Percentiles rank a stretch among this genome's conserved stretches.
phyloP scores from a whole-genome alignment of 257 asterid genomes.

The Salvia rosmarinus region DNA sequence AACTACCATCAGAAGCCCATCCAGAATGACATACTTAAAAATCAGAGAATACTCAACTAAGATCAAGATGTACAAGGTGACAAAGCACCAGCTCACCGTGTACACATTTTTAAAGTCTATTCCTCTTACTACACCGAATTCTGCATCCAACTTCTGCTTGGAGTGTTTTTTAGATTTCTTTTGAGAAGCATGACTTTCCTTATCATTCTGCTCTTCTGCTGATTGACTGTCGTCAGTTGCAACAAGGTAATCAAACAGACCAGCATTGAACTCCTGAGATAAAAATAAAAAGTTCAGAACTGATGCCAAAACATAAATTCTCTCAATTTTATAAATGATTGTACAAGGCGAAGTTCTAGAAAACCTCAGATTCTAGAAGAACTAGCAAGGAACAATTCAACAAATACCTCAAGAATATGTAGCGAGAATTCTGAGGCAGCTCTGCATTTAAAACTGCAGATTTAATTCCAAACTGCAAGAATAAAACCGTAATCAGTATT shows the following conservation, averaged over 20 bases:
- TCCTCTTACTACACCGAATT: slow-evolving; percentile 98
- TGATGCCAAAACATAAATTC: slow-evolving; percentile 24
- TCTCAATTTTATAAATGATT: background rate
- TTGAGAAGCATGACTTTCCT: slow-evolving; percentile 45
- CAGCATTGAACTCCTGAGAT: slow-evolving; percentile 88
- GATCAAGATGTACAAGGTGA: slow-evolving; percentile 11
- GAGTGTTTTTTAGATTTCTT: slow-evolving; percentile 59
- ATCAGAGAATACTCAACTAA: slow-evolving; percentile 51
- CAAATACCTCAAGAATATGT: slow-evolving; percentile 84
- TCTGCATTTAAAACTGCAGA: slow-evolving; percentile 93
- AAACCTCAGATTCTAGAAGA: slow-evolving; percentile 20
- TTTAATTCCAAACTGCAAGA: slow-evolving; percentile 85
- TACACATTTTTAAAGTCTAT: slow-evolving; percentile 92
- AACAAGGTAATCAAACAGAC: slow-evolving; percentile 89
- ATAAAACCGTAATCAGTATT: slow-evolving; percentile 32
- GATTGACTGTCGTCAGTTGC: slow-evolving; percentile 74
- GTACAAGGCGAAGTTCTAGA: background rate
- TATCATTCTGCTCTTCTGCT: slow-evolving; percentile 50
- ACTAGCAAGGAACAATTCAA: slow-evolving; percentile 18
- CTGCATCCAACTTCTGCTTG: slow-evolving; percentile 76
- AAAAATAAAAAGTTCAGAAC: slow-evolving; percentile 16
- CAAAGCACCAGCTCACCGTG: slow-evolving; percentile 58
- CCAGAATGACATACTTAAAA: background rate
- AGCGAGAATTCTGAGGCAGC: slow-evolving; percentile 95
- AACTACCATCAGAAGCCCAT: background rate